phyloP scores from a whole-genome alignment of 768 basidiomycete species.

The Tricholoma sp. region DNA sequence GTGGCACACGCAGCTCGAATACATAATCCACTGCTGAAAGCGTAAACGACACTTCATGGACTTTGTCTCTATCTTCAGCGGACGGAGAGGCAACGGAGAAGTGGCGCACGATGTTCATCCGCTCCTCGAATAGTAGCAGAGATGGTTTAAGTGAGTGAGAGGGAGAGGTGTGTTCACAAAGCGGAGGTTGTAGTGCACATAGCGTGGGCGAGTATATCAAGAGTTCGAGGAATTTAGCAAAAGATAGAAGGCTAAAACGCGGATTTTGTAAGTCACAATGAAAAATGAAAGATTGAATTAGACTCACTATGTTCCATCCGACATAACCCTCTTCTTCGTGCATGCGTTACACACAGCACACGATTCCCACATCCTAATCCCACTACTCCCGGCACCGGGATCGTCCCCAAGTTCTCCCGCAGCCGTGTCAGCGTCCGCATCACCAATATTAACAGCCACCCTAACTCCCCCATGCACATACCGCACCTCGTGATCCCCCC shows the following conservation, averaged over 20 bases:
- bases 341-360: conserved; percentile 43
- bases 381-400: not conserved
- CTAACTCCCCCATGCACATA: conserved; percentile 35
- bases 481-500: conserved; percentile 40
- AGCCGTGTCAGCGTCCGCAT: conserved; percentile 33
- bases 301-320: conserved; percentile 49
- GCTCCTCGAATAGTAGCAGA: conserved; percentile 18
- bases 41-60: conserved; percentile 34
- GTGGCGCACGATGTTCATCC: conserved; percentile 1
- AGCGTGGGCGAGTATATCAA: conserved; percentile 41
- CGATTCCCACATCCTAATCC: conserved; percentile 41
- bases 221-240: conserved; percentile 54
- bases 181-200: conserved; percentile 25
- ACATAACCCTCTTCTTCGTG: conserved; percentile 32
- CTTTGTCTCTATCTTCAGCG: not conserved
- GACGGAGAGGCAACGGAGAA: not conserved
- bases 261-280: too few relatives aligned
- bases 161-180: conserved; percentile 46
- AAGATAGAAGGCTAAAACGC: conserved; percentile 41
- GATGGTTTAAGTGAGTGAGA: conserved; percentile 13
- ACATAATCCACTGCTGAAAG: conserved; percentile 46
- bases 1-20: conserved; percentile 57
- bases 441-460: conserved; percentile 22
- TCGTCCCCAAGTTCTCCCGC: conserved; percentile 12
- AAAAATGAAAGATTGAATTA: not conserved